A percentile compares a stretch with the other conserved stretches of the same genome.
phyloP scores from a whole-genome alignment of 2,329 filamentous ascomycete species.

The Colletotrichum sp. region DNA sequence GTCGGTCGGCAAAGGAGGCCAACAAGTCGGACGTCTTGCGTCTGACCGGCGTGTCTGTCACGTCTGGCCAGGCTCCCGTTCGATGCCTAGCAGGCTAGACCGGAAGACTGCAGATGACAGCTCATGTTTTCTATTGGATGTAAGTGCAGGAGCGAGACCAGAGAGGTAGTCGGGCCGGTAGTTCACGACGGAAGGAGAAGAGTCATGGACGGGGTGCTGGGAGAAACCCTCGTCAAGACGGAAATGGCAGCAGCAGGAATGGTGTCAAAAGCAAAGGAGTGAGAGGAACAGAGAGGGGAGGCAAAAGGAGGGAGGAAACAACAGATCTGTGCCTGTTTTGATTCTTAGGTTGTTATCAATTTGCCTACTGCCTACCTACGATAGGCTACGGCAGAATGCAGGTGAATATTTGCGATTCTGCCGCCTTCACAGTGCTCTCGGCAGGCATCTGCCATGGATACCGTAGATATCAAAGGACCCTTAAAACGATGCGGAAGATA shows the following conservation, averaged over 20 bases:
- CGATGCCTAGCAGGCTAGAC: not conserved
- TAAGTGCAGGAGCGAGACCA: not conserved
- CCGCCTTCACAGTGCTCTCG: not conserved
- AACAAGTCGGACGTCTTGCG: not conserved
- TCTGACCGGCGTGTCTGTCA: not conserved
- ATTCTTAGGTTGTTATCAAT: not conserved
- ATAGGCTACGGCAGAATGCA: not conserved
- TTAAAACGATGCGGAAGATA: not conserved
- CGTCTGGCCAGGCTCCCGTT: not conserved
- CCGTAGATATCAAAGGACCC: not conserved
- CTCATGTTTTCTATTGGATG: not conserved
- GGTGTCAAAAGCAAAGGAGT: not conserved
- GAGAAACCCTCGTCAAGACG: not conserved
- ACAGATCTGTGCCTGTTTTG: not conserved
- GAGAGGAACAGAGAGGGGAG: not conserved
- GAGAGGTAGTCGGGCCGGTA: not conserved
- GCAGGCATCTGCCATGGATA: not conserved
- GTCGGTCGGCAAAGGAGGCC: not conserved
- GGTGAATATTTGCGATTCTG: not conserved
- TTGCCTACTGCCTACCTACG: not conserved
- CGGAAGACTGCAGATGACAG: constrained; percentile 5
- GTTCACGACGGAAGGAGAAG: not conserved
- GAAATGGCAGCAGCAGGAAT: not conserved
- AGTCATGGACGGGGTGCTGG: not conserved
- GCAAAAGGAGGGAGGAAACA: not conserved